Evolutionary conservation across 805 yeast genomes (phyloP), one percentile per base, ranked within the genome.

Genomic region (Kazachstania bromeliacearum): DNA sequence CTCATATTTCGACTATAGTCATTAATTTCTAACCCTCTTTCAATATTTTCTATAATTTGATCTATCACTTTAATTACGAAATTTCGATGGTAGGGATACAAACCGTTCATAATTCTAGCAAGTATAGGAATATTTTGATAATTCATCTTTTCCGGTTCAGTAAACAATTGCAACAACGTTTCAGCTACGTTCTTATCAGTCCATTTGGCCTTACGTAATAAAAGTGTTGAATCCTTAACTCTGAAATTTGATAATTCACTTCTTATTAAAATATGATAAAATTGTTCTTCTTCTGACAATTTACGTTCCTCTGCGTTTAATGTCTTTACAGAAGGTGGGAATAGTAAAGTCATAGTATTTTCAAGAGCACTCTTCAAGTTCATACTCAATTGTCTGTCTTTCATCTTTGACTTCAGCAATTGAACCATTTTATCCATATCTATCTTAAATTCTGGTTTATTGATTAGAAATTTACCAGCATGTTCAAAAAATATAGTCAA

Each of bases 401-500:
- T 70, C 34, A 68, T 66, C 39, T 72, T 70, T 21, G 59, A 63
- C 41, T 68, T 70, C 28, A 85, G 55, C 5, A 79, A 51, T 5
- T 62, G 67, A 25, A 85, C 59, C 79, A 84, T 71, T 40, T 75
- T 77, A 12, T 64, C 63, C 73, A 84, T 83, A 24, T 75, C 62
- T 5, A 63, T 68, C 33, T 62, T 63, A 41, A 75, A 78, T 17
- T 76, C 83, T 0, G 74, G 68, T 37, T 66, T 67, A 42, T 72
- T 62, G 30, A 80, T 53, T 34, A 87, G 63, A 39, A 77, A 73
- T 39, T 75, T 65, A 0, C 95, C 95, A 46, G 84, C 70, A 25
- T 73, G 65, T 47, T 87, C 94, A 48, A 85, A 79, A 29, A 85
- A 60, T n/a, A 78, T 68, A 7, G 75, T 66, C 38, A 87, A 59